Conservation (phyloP, 116 monocot genomes). For the Phalaenopsis hybrid region DNA sequence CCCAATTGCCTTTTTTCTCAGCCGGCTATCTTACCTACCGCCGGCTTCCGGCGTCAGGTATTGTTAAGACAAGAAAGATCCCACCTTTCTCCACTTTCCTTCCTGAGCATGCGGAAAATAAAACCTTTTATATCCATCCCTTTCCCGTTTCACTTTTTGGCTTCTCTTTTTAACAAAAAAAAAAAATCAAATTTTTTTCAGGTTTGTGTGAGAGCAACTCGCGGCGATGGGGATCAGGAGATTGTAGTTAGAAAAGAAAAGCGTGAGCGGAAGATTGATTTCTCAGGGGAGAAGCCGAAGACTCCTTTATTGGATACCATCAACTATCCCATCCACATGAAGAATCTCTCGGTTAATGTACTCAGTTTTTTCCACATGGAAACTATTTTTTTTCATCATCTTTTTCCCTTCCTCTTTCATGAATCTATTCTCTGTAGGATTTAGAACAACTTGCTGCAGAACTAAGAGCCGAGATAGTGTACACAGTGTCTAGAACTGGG, state of each 20-base stretch:
- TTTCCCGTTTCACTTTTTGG: no score
- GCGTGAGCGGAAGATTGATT: conserved; percentile 47
- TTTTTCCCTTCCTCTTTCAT: background rate
- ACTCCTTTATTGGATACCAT: conserved; percentile 77
- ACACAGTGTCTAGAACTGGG: conserved; percentile 48
- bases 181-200: conserved; percentile 9
- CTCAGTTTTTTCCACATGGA: background rate
- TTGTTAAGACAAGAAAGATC: background rate
- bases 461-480: conserved; percentile 51
- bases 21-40: background rate
- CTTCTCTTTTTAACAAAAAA: background rate
- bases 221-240: conserved; percentile 22
- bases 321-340: conserved; percentile 79
- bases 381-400: background rate
- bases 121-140: background rate
- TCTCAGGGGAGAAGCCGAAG: conserved; percentile 58
- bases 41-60: conserved; percentile 26
- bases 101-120: background rate
- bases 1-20: conserved; percentile 5
- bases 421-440: conserved; percentile 20
- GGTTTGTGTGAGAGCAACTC: conserved; percentile 34
- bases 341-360: conserved; percentile 64
- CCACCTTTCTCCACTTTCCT: background rate
- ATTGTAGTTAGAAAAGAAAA: conserved; percentile 31
- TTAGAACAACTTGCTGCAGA: conserved; percentile 41